Conservation (phyloP, 2,329 filamentous ascomycete genomes). For the Rosellinia necatrix region DNA sequence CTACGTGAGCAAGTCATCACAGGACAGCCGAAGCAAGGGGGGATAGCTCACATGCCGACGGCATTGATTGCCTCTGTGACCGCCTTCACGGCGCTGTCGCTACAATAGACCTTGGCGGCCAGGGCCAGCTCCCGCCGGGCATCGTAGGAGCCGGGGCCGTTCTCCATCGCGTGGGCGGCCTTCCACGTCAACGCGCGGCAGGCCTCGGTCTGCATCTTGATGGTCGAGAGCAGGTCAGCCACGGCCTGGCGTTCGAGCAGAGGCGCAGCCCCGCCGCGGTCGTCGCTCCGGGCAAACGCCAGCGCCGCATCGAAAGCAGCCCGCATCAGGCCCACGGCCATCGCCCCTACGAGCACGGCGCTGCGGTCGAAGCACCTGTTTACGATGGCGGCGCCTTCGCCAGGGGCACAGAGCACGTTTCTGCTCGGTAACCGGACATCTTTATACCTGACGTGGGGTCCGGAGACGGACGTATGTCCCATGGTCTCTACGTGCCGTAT, state of each 20-base stretch:
- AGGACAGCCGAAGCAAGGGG: background rate
- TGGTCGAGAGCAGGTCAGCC: conserved; percentile 55
- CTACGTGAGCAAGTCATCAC: background rate
- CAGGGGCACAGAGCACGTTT: conserved; percentile 52
- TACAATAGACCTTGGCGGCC: conserved; percentile 57
- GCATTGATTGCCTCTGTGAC: conserved; percentile 55
- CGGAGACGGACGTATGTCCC: conserved; percentile 54
- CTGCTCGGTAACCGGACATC: conserved; percentile 52
- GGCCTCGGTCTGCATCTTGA: conserved; percentile 58
- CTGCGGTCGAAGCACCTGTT: conserved; percentile 48
- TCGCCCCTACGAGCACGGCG: conserved; percentile 58
- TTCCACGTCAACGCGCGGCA: conserved; percentile 57
- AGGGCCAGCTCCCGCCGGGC: conserved; percentile 51
- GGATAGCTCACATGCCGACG: conserved; percentile 52
- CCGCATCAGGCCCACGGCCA: conserved; percentile 59
- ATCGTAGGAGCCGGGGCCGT: conserved; percentile 46
- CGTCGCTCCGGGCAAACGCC: conserved; percentile 53
- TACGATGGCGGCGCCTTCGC: conserved; percentile 49
- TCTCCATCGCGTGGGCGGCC: conserved; percentile 50
- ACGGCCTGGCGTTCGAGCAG: conserved; percentile 56
- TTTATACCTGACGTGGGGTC: conserved; percentile 54
- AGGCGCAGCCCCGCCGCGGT: conserved; percentile 49
- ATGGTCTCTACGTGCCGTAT: conserved; percentile 50
- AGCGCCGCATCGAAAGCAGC: conserved; percentile 57
- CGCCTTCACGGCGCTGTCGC: conserved; percentile 53